phyloP scores from a whole-genome alignment of 108 stramenopile species.

The Chaetoceros muelleri region DNA sequence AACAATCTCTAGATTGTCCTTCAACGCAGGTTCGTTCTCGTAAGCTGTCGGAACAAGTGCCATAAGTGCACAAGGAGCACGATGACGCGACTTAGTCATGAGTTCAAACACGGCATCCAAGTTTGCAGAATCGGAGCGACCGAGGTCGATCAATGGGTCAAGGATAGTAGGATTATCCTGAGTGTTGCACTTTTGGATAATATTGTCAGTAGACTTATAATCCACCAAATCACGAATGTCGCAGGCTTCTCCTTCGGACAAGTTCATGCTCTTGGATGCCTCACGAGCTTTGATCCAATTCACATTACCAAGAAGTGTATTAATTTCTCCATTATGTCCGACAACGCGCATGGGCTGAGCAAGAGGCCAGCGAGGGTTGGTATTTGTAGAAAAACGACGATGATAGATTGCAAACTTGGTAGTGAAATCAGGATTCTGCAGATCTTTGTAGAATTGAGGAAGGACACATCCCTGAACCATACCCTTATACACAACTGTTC shows the following conservation, averaged over 20 bases:
- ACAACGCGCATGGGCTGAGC: conserved; percentile 93
- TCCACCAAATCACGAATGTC: conserved; percentile 61
- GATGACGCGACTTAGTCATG: conserved; percentile 82
- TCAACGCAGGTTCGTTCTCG: conserved; percentile 77
- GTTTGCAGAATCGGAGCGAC: conserved; percentile 89
- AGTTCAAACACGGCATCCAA: conserved; percentile 93
- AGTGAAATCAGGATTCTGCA: conserved; percentile 70
- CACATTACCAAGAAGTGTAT: conserved; percentile 90
- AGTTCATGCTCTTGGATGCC: conserved; percentile 46
- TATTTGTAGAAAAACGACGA: conserved; percentile 91
- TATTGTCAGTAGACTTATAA: conserved; percentile 65
- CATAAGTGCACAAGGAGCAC: conserved; percentile 88
- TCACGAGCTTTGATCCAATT: conserved; percentile 96
- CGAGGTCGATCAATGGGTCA: conserved; percentile 77
- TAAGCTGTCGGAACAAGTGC: conserved; percentile 86
- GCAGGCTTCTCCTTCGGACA: conserved; percentile 6
- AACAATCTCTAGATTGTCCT: conserved; percentile 79
- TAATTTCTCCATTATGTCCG: conserved; percentile 95
- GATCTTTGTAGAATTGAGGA: conserved; percentile 80
- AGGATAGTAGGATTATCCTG: conserved; percentile 73
- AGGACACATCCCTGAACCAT: conserved; percentile 83
- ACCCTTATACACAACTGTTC: conserved; percentile 93
- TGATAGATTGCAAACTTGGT: conserved; percentile 89
- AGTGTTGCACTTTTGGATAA: conserved; percentile 74
- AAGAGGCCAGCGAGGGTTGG: conserved; percentile 88